Percentiles rank a stretch among this genome's conserved stretches.
These are phyloP conservation scores for Candida ipomoeae DNA, from an alignment of 805 yeast species.

Conservation along the genomic window DNA sequence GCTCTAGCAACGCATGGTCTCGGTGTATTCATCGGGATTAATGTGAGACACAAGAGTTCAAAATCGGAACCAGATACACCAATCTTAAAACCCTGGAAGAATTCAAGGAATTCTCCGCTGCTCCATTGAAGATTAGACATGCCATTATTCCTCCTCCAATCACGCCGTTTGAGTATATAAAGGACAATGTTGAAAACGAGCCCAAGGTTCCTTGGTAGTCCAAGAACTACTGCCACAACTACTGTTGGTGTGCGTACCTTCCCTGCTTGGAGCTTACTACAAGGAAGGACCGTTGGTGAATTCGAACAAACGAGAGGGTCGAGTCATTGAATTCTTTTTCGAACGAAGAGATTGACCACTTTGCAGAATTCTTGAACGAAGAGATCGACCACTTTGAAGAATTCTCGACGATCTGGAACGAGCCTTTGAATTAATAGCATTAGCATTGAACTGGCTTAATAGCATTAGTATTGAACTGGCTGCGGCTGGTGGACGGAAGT, in stretches of 20 bases:
- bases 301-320: slow-evolving; percentile 41
- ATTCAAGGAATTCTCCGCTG: slow-evolving; percentile 27
- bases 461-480: too few species aligned
- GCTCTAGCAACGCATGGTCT: too few species aligned
- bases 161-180: background rate
- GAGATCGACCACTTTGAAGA: slow-evolving; percentile 31
- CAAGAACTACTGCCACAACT: slow-evolving; percentile 45
- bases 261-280: slow-evolving; percentile 47
- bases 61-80: slow-evolving; percentile 22
- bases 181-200: slow-evolving; percentile 10
- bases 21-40: too few species aligned
- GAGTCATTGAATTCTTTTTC: slow-evolving; percentile 38
- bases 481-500: background rate
- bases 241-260: slow-evolving; percentile 62
- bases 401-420: slow-evolving; percentile 49
- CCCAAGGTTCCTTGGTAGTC: slow-evolving; percentile 13
- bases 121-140: slow-evolving; percentile 37
- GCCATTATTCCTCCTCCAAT: slow-evolving; percentile 28
- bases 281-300: slow-evolving; percentile 16
- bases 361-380: too few species aligned
- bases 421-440: background rate
- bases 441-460: background rate
- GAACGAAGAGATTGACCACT: too few species aligned
- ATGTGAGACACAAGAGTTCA: too few species aligned
- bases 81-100: slow-evolving; percentile 21